Conservation (phyloP, 345 rosid genomes). For the Eucalyptus pauciflora region DNA sequence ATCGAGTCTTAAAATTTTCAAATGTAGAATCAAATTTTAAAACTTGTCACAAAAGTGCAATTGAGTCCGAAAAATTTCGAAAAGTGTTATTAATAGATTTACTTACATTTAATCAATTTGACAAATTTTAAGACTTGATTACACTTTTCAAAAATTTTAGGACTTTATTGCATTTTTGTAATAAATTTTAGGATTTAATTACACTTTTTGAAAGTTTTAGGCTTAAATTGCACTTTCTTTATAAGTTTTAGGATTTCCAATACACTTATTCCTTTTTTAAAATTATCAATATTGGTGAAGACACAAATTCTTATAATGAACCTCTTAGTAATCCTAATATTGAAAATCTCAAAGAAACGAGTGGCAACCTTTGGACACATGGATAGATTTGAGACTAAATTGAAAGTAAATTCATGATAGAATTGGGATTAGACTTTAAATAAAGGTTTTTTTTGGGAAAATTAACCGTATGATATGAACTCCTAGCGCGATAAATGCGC, state of each 20-base stretch:
- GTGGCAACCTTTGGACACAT: not conserved
- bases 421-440: not conserved
- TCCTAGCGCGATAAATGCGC: not conserved
- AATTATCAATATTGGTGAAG: not conserved
- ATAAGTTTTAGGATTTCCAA: too few relatives aligned
- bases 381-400: not conserved
- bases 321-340: not conserved
- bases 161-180: fast-evolving
- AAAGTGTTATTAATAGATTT: fast-evolving
- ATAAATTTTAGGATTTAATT: too few relatives aligned
- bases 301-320: not conserved
- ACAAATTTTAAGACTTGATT: too few relatives aligned
- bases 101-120: too few relatives aligned
- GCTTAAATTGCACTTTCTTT: too few relatives aligned
- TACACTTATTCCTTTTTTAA: not conserved
- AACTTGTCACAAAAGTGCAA: fast-evolving
- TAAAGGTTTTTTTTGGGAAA: not conserved
- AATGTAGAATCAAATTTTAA: fast-evolving
- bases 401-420: not conserved
- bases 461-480: not conserved
- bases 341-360: not conserved
- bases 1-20: too few relatives aligned
- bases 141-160: too few relatives aligned
- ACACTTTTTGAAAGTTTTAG: too few relatives aligned
- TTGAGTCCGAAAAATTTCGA: fast-evolving